Percentiles rank a stretch among this genome's conserved stretches.
These are phyloP conservation scores for Euphorbia schlechtendalii DNA, from an alignment of 441 rosid species.

Conservation along the genomic window DNA sequence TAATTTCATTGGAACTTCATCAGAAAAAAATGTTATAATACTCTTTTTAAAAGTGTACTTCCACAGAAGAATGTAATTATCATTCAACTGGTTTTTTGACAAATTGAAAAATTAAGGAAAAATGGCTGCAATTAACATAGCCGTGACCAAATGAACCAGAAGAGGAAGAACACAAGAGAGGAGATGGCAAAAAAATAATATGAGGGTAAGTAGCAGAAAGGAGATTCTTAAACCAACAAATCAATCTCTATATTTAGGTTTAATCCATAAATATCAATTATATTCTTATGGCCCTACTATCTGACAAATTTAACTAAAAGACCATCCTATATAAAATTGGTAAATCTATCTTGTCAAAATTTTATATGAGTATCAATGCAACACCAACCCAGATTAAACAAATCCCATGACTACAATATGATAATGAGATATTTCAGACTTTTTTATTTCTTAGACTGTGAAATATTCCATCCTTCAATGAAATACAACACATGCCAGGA, in stretches of 20 bases:
- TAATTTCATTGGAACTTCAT: conserved; percentile 51
- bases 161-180: too few species aligned
- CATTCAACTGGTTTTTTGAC: background rate
- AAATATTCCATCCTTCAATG: background rate
- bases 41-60: background rate
- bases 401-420: background rate
- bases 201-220: too few species aligned
- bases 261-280: background rate
- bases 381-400: background rate
- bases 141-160: background rate
- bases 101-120: background rate
- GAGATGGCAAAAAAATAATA: too few species aligned
- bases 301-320: background rate
- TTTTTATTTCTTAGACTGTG: background rate
- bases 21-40: conserved; percentile 4
- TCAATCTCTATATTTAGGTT: background rate
- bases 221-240: too few species aligned
- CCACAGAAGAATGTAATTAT: background rate
- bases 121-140: background rate
- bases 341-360: background rate
- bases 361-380: background rate
- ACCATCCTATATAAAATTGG: background rate
- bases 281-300: background rate
- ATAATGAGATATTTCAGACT: background rate
- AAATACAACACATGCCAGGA: background rate